A percentile compares a stretch with the other conserved stretches of the same genome.
phyloP scores from a whole-genome alignment of 768 basidiomycete species.

The Rhodotorula graminis region DNA sequence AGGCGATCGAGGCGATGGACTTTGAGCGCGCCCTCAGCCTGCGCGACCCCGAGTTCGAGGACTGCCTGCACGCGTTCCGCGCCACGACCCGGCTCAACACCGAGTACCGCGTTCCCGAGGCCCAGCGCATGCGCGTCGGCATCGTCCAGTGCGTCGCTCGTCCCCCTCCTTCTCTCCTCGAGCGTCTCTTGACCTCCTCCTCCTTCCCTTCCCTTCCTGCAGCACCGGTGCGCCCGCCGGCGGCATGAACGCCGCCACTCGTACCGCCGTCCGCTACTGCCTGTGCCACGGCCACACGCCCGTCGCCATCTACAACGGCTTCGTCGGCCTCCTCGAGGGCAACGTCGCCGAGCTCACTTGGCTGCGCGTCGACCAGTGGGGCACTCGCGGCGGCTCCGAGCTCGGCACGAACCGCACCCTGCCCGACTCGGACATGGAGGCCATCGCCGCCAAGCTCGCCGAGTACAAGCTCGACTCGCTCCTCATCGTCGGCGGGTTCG shows the following conservation, averaged over 20 bases:
- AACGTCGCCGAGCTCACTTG: constrained; percentile 79
- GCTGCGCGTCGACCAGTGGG: constrained; percentile 97
- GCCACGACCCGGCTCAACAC: constrained; percentile 63
- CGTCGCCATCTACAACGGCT: constrained; percentile 91
- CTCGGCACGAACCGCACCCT: constrained; percentile 90
- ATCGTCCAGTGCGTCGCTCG: constrained; percentile 48
- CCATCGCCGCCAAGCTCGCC: constrained; percentile 86
- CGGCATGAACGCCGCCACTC: constrained; percentile 97
- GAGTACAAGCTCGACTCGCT: constrained; percentile 70
- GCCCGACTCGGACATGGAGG: constrained; percentile 80
- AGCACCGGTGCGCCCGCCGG: constrained; percentile 96
- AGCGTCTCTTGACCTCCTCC: neutral
- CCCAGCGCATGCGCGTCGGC: constrained; percentile 49
- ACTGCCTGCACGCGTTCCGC: constrained; percentile 78
- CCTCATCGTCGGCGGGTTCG: constrained; percentile 91
- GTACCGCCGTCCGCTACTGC: constrained; percentile 91
- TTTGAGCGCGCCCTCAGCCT: constrained; percentile 81
- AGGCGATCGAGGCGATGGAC: constrained; percentile 73
- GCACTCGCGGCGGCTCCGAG: constrained; percentile 91
- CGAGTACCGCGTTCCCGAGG: constrained; percentile 55
- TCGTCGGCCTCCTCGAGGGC: constrained; percentile 88
- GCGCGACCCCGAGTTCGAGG: constrained; percentile 85
- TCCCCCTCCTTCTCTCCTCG: too few relatives aligned
- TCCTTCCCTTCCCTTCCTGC: neutral
- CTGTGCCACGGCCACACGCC: constrained; percentile 74